Evolutionary conservation across 306 rosid species (phyloP).

Genomic region (Rubus parviflorus): DNA sequence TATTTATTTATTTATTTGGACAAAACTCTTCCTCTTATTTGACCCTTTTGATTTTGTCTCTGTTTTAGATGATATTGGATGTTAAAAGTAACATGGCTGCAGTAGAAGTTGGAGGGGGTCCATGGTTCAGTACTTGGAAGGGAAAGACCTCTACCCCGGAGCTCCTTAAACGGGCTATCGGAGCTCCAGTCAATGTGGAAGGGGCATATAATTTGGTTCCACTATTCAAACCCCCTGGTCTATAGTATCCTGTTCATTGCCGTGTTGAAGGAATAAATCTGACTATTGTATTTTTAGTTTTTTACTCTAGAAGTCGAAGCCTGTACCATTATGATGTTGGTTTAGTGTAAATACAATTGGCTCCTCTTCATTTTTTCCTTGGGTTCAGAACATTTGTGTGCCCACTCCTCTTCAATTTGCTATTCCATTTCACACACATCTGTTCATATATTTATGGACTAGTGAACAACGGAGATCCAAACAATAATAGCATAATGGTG

Average conservation of each 20-base stretch:
- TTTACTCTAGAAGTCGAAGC: neutral
- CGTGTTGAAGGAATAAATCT: neutral
- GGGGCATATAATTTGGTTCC: conserved; percentile 49
- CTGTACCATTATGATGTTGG: neutral
- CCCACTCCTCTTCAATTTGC: neutral
- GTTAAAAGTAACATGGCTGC: conserved; percentile 85
- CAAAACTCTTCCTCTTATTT: neutral
- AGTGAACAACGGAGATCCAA: too few relatives aligned
- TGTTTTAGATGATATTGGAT: conserved; percentile 66
- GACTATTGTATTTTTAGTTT: neutral
- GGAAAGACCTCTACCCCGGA: conserved; percentile 56
- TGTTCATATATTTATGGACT: too few relatives aligned
- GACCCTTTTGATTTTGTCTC: conserved; percentile 12
- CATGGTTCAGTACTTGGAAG: conserved; percentile 90
- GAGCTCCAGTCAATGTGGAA: conserved; percentile 60
- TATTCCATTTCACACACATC: too few relatives aligned
- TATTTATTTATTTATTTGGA: too few relatives aligned
- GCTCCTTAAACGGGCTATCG: conserved; percentile 48
- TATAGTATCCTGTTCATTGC: conserved; percentile 35
- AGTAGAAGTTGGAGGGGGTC: conserved; percentile 91
- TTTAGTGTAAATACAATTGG: neutral
- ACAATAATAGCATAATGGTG: too few relatives aligned
- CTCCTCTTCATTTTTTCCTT: neutral
- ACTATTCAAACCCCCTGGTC: conserved; percentile 80
- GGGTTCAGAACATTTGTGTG: neutral